These are phyloP conservation scores for Candida piceae DNA, from an alignment of 805 yeast species.

Conservation along the genomic window DNA sequence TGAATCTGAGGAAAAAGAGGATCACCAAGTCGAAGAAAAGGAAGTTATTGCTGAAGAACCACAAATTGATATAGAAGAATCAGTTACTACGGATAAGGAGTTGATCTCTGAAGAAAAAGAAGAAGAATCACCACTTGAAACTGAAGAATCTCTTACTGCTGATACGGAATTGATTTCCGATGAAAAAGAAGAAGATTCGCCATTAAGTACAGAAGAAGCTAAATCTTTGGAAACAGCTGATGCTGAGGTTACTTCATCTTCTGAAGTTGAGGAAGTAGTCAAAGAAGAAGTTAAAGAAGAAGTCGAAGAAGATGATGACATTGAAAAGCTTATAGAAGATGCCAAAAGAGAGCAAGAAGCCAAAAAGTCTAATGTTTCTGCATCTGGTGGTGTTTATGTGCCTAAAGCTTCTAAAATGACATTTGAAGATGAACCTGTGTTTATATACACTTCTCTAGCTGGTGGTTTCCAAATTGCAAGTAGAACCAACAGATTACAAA, in stretches of 20 bases:
- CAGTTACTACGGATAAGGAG: too few species aligned
- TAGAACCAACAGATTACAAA: conserved; percentile 69
- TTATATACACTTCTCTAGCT: conserved; percentile 77
- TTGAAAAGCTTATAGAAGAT: conserved; percentile 24
- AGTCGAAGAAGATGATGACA: conserved; percentile 17
- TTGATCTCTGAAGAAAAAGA: too few species aligned
- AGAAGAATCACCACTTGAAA: conserved; percentile 2
- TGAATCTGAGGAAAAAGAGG: conserved; percentile 3
- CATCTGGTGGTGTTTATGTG: conserved; percentile 24
- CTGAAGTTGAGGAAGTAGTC: background rate
- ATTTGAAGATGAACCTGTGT: conserved; percentile 56
- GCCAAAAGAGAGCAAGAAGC: conserved; percentile 21
- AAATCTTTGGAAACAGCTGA: too few species aligned
- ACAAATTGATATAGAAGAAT: too few species aligned
- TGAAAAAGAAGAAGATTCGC: background rate
- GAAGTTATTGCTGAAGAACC: conserved; percentile 4
- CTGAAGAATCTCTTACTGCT: conserved; percentile 3
- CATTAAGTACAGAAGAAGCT: conserved; percentile 2
- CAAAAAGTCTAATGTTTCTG: conserved; percentile 1
- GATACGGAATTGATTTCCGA: conserved; percentile 3
- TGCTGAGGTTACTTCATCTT: too few species aligned
- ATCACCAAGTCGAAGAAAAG: background rate
- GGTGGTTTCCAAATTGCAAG: conserved; percentile 79
- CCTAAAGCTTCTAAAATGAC: conserved; percentile 30
- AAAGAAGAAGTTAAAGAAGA: conserved; percentile 15